Percentiles rank a stretch among this genome's conserved stretches.
These are phyloP conservation scores for Sporothrix sp. DNA, from an alignment of 2,329 filamentous ascomycete genomes.

Conservation along the genomic window DNA sequence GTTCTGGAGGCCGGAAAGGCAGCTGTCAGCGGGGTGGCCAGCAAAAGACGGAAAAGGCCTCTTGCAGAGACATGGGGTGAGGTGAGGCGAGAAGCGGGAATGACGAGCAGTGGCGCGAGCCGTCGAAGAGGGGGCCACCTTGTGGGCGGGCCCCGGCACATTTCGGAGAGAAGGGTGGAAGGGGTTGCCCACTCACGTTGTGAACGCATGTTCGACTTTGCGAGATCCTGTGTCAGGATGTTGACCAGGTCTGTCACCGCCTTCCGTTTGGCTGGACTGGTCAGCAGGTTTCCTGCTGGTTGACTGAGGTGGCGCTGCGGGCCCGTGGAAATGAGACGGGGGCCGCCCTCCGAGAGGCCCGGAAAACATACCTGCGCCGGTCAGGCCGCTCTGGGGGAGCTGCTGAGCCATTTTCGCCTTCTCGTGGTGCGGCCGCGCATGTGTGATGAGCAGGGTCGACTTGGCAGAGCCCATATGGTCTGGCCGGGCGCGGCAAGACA, in stretches of 20 bases:
- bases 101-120: slow-evolving; percentile 2
- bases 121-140: slow-evolving; percentile 1
- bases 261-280: slow-evolving; percentile 50
- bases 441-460: slow-evolving; percentile 16
- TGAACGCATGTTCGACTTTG: slow-evolving; percentile 46
- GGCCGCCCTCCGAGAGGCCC: neutral
- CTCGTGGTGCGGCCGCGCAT: slow-evolving; percentile 11
- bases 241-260: slow-evolving; percentile 57
- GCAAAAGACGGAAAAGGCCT: neutral
- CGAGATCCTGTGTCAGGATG: slow-evolving; percentile 52
- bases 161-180: neutral
- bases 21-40: neutral
- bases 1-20: slow-evolving; percentile 39
- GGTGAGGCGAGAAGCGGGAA: too few species aligned
- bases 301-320: neutral
- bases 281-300: neutral
- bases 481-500: neutral
- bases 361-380: slow-evolving; percentile 32
- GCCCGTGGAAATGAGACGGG: neutral
- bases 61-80: neutral
- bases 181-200: slow-evolving; percentile 40
- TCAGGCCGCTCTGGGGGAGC: slow-evolving; percentile 24
- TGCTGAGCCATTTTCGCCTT: slow-evolving; percentile 16
- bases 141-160: slow-evolving; percentile 9
- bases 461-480: slow-evolving; percentile 18